Conservation (phyloP, 768 basidiomycete genomes). For the Lentinula sp. region DNA sequence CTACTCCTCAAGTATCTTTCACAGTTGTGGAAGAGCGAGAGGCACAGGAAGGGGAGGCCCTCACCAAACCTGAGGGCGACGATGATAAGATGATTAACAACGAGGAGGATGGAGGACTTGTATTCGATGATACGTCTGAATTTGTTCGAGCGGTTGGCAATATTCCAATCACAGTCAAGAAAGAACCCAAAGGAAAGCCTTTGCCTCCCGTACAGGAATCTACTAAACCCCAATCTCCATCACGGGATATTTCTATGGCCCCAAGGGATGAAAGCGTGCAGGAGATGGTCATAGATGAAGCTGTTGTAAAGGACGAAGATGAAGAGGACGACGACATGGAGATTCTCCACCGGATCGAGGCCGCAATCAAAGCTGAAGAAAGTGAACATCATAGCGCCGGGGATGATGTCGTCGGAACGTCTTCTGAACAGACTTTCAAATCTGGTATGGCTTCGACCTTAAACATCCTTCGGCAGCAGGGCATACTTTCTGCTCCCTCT, state of each 20-base stretch:
- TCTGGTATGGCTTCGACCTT: slow-evolving; percentile 87
- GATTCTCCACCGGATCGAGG: slow-evolving; percentile 75
- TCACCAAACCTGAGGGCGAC: slow-evolving; percentile 34
- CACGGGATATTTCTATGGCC: slow-evolving; percentile 51
- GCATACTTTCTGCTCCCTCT: slow-evolving; percentile 64
- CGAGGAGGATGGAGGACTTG: slow-evolving; percentile 53
- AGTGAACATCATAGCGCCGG: slow-evolving; percentile 40
- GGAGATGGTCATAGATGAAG: slow-evolving; percentile 80
- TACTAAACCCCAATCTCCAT: slow-evolving; percentile 30
- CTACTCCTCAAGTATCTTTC: slow-evolving; percentile 3
- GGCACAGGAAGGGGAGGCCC: slow-evolving; percentile 37
- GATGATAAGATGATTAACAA: slow-evolving; percentile 30
- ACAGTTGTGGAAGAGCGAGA: slow-evolving; percentile 61
- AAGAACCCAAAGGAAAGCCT: slow-evolving; percentile 34
- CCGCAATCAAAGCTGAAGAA: slow-evolving; percentile 58
- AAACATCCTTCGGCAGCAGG: slow-evolving; percentile 85
- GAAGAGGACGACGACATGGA: slow-evolving; percentile 61
- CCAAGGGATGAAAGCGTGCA: slow-evolving; percentile 59
- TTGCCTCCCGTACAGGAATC: slow-evolving; percentile 16
- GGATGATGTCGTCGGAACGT: slow-evolving; percentile 52
- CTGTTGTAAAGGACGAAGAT: slow-evolving; percentile 74
- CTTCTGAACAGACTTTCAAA: slow-evolving; percentile 71
- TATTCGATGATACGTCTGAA: slow-evolving; percentile 95
- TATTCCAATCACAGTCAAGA: slow-evolving; percentile 49
- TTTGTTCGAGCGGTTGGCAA: slow-evolving; percentile 85